phyloP scores from a whole-genome alignment of 2,329 filamentous ascomycete species.

The Rachicladosporium sp. region DNA sequence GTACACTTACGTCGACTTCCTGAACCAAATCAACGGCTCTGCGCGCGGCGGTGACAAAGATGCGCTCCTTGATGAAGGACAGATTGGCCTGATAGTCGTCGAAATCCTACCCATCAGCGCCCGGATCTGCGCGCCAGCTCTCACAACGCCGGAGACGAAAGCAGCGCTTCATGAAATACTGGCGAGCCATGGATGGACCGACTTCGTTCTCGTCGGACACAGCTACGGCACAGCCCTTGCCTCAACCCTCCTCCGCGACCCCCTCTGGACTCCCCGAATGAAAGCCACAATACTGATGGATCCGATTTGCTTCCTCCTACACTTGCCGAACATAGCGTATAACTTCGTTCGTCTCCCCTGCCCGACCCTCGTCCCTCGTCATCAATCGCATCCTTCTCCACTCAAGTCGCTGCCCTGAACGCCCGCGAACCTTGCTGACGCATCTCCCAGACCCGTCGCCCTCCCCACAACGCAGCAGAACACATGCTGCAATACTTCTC shows the following conservation, averaged over 20 bases:
- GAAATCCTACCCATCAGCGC: conserved; percentile 55
- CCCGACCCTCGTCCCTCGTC: too few species aligned
- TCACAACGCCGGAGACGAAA: conserved; percentile 40
- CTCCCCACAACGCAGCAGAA: conserved; percentile 43
- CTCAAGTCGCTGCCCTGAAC: too few species aligned
- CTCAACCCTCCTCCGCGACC: conserved; percentile 44
- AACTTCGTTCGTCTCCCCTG: conserved; percentile 41
- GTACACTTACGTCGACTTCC: conserved; percentile 47
- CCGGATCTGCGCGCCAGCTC: conserved; percentile 43
- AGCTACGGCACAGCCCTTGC: conserved; percentile 48
- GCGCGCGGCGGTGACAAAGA: too few species aligned
- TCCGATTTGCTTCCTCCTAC: conserved; percentile 52
- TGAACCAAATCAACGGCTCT: conserved; percentile 36
- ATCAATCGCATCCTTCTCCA: too few species aligned
- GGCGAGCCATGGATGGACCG: conserved; percentile 42
- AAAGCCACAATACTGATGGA: conserved; percentile 42
- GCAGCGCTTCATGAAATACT: conserved; percentile 44
- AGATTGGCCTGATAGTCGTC: conserved; percentile 51
- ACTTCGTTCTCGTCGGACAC: conserved; percentile 48
- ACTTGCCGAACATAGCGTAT: conserved; percentile 54
- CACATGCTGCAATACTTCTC: conserved; percentile 57
- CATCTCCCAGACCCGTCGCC: conserved; percentile 1
- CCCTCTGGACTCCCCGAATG: conserved; percentile 30
- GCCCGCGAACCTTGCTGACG: background rate
- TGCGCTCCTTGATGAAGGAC: conserved; percentile 22